Percentiles rank a stretch among this genome's conserved stretches.
These are phyloP conservation scores for Fusarium aywerte DNA, from an alignment of 2,329 filamentous ascomycete genomes.

Conservation along the genomic window DNA sequence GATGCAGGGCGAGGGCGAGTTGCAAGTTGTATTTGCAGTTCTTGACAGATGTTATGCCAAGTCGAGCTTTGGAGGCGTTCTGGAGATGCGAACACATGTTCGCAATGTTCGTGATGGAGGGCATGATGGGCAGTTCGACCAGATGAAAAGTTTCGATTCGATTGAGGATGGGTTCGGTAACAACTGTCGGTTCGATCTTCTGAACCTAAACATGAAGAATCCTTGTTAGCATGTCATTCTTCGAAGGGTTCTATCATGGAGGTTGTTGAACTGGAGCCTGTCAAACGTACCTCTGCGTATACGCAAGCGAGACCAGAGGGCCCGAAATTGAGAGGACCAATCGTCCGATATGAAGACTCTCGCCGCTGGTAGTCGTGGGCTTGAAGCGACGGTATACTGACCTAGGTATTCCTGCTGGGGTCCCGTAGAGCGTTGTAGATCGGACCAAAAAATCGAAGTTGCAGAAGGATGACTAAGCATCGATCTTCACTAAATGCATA, in stretches of 20 bases:
- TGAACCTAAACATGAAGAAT: conserved; percentile 1
- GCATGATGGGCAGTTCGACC: conserved; percentile 46
- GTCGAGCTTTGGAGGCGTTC: conserved; percentile 85
- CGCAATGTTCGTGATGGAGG: conserved; percentile 73
- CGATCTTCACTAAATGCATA: conserved; percentile 7
- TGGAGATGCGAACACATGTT: conserved; percentile 91
- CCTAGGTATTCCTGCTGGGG: conserved; percentile 24
- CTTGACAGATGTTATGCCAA: conserved; percentile 85
- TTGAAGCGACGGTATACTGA: conserved; percentile 24
- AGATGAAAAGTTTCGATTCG: neutral
- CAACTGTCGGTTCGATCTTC: neutral
- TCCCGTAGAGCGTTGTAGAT: conserved; percentile 16
- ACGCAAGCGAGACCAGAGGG: neutral
- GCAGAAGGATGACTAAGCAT: conserved; percentile 38
- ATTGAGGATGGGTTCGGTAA: neutral
- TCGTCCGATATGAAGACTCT: conserved; percentile 3
- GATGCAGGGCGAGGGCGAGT: conserved; percentile 80
- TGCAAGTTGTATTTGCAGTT: conserved; percentile 83
- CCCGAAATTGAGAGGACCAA: neutral
- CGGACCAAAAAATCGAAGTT: conserved; percentile 42
- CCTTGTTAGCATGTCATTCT: conserved; percentile 16
- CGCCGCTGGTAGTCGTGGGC: conserved; percentile 6
- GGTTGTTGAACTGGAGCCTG: neutral
- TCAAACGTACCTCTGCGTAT: conserved; percentile 27
- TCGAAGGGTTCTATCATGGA: neutral